These are phyloP conservation scores for Fusarium coffeatum DNA, from an alignment of 2,329 filamentous ascomycete genomes.

Conservation along the genomic window DNA sequence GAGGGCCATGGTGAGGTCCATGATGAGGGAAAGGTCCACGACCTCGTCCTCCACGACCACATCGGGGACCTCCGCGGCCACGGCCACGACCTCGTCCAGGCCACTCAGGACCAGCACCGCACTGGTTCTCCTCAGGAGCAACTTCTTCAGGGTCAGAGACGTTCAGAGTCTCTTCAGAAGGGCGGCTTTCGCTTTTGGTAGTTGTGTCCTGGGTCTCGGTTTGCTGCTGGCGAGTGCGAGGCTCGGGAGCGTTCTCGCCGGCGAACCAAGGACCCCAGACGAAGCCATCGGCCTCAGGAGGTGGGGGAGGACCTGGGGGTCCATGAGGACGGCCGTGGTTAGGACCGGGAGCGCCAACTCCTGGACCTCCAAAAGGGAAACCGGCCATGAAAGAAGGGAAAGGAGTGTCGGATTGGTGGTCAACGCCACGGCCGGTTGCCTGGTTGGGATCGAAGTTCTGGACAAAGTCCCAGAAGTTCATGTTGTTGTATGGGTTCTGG, in stretches of 20 bases:
- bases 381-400: slow-evolving; percentile 46
- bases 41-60: slow-evolving; percentile 40
- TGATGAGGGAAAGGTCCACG: slow-evolving; percentile 35
- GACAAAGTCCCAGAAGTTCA: slow-evolving; percentile 53
- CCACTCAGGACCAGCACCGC: slow-evolving; percentile 35
- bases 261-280: slow-evolving; percentile 44
- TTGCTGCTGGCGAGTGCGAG: slow-evolving; percentile 30
- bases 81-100: slow-evolving; percentile 41
- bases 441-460: slow-evolving; percentile 50
- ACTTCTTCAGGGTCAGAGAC: slow-evolving; percentile 51
- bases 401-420: slow-evolving; percentile 49
- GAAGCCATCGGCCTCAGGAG: slow-evolving; percentile 40
- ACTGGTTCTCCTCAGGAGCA: slow-evolving; percentile 48
- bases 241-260: slow-evolving; percentile 43
- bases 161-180: slow-evolving; percentile 51
- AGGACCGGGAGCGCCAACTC: slow-evolving; percentile 12
- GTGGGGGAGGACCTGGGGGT: slow-evolving; percentile 36
- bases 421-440: slow-evolving; percentile 52
- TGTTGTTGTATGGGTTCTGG: slow-evolving; percentile 40
- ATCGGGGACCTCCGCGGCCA: slow-evolving; percentile 37
- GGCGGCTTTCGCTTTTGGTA: slow-evolving; percentile 50
- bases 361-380: slow-evolving; percentile 51
- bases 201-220: slow-evolving; percentile 28
- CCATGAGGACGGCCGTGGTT: slow-evolving; percentile 25
- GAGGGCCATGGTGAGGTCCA: slow-evolving; percentile 33